Base-by-base conservation (phyloP, 1,139 yeast genomes). In the Zygotorulaspora mrakii region DNA sequence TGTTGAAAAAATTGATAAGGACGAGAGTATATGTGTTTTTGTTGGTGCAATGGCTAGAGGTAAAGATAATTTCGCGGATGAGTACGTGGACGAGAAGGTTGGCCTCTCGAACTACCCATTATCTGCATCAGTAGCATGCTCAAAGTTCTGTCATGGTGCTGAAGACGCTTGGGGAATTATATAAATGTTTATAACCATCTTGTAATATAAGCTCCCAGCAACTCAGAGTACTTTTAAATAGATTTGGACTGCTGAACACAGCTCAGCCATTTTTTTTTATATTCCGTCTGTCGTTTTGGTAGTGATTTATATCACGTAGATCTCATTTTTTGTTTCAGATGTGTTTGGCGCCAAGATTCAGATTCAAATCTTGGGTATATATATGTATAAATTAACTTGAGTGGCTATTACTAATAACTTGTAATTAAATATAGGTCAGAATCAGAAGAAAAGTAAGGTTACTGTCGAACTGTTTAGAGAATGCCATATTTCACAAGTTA, bases 1-100 rank as follows among this genome's bases (percentile, higher is more conserved):
- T 62, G 91, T 89, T 31, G 68, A 70, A 29, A 82, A 82, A 41
- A 70, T 91, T 53, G 95, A 79, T 52, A 81, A 79, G 2, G 94
- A 87, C 59, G 96, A 91, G 67, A 85, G 96, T 61, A 82, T 91
- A 54, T 91, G 98, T 73, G 96, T 91, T 20, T 91, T 91, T 65
- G 96, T 91, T 35, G 98, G 98, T 61, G 96, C 98, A 37, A 91
- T 91, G 96, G 98, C 98, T 18, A 80, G 96, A 66, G 98, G 98
- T 59, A 84, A 84, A 62, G 98, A 91, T 66, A 88, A 79, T 54
- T 91, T 91, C 66, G 98, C 98, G 25, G 98, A 91, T 64, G 97
- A 89, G 65, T 89, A 65, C 60, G 95, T 89, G 33, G 98, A 91
- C 64, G 98, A 91, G 65, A 91, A 91, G 62, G 84, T 91, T 49